Evolutionary conservation across 495 filamentous ascomycete species (phyloP).

Genomic region (Glutinoglossum americanum): DNA sequence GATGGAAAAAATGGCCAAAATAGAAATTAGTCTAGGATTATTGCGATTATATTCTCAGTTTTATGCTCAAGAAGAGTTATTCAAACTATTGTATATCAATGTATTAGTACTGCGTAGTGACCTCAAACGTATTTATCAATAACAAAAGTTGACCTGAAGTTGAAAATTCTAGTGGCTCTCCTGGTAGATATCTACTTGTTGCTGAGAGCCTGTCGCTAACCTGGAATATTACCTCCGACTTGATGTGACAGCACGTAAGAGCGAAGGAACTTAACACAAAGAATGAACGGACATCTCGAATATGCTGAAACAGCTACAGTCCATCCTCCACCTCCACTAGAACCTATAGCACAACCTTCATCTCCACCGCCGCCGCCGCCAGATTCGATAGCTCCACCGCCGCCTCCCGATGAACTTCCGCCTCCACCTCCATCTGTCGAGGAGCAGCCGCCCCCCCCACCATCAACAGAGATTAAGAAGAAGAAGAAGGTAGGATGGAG

Average conservation of each 20-base stretch:
- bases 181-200: too few species aligned
- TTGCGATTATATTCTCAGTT: not conserved
- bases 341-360: constrained; percentile 18
- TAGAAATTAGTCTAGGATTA: constrained; percentile 12
- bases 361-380: constrained; percentile 37
- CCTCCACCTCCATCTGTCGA: constrained; percentile 29
- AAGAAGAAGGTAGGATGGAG: constrained; percentile 38
- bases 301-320: constrained; percentile 6
- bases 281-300: not conserved
- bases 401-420: constrained; percentile 22
- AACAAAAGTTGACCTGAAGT: not conserved
- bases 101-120: not conserved
- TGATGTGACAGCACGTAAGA: not conserved
- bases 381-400: constrained; percentile 21
- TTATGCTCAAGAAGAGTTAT: not conserved
- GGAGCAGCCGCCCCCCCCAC: constrained; percentile 30
- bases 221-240: not conserved
- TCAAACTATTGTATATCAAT: not conserved
- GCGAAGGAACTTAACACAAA: not conserved
- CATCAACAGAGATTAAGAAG: constrained; percentile 24
- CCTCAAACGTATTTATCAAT: not conserved
- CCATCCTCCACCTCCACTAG: constrained; percentile 19
- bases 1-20: constrained; percentile 83
- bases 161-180: not conserved
- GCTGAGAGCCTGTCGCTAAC: not conserved